Evolutionary conservation across 495 filamentous ascomycete genomes (phyloP), one percentile per base, ranked within the genome.

Genomic region (Penicillium nucicola): DNA sequence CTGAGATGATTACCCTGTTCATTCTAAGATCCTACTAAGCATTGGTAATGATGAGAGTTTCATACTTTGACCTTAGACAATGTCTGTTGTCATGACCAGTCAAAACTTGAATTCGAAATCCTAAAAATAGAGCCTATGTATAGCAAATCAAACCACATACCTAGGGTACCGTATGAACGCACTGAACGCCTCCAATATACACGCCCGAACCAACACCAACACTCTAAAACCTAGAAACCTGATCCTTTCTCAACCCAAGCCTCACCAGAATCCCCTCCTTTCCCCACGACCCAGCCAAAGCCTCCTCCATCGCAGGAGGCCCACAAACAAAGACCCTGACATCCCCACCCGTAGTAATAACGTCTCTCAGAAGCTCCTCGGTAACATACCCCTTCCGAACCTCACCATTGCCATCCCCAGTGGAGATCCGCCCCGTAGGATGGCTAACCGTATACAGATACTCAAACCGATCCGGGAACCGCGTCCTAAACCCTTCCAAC

Each of bases 321-420:
- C 84, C 85, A 53, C 84, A 87, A 4, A 88, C 73, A 55, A 88
- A 83, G 7, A 88, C 76, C 59, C 85, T 85, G 3, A 68, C 68
- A 48, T 76, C 72, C 54, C 60, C 53, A 19, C 71, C 60, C 6
- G 41, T 48, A 32, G 66, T 48, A 13, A 78, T 66, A 2, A 79
- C 71, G 37, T 73, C 68, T 53, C 76, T 66, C 52, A 88, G 56
- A 17, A 87, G 52, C 47, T 82, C 70, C 55, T 74, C 76, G 1
- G 73, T 77, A 1, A 89, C 71, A 56, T 77, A 77, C 0, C 85
- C 85, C 59, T 78, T 82, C 5, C 62, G 61, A 33, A 77, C 25
- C 25, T 28, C 25, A 5, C 25, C 25, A 28, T 28, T 28, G 0
- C 25, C 25, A 28, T 28, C 7, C 5, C 7, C 62, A 15, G 58